Evolutionary conservation across 257 asterid genomes (phyloP), one percentile per base, ranked within the genome.

Genomic region (Cruciata laevipes): DNA sequence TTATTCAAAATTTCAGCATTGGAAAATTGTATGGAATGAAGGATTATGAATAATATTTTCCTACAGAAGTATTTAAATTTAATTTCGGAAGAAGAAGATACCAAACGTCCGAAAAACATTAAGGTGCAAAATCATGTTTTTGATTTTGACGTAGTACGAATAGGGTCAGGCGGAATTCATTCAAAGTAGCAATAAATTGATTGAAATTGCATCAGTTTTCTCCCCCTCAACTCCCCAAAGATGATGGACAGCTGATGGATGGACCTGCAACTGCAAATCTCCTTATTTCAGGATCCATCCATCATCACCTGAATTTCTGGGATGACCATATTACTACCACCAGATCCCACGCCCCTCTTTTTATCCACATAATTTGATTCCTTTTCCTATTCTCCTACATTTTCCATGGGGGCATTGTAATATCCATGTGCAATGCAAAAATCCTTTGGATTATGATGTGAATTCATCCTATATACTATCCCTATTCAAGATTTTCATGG

Each of bases 291-390:
- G 57, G 49, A 62, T 66, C 37, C 12, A 62, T 66, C 37, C 12
- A 25, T 57, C 18, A 24, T 23, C 74, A 58, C 68, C 78, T 55
- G 64, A 69, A 57, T 74, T 74, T 71, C 58, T 5, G 78, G 78
- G 57, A 47, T 18, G 73, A 62, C 64, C 66, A 16, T 68, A 56
- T 18, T 51, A 23, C n/a, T n/a, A n/a, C n/a, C n/a, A n/a, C n/a
- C n/a, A 10, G 1, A 9, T 6, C 51, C 51, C 51, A 42, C 17
- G 51, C 17, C 12, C 51, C 51, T 4, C 16, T 3, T 47, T 47
- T 17, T 47, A 47, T 47, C n/a, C 20, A 17, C 20, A 1, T 7
- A 16, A 20, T 7, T 14, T 47, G 51, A 42, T 42, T 42, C 51
- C 8, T 47, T 47, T 47, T 5, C 11, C 55, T 38, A 4, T 42